A percentile compares a stretch with the other conserved stretches of the same genome.
Evolutionary conservation across 805 yeast genomes (phyloP).

Genomic region (Starmerella bombicola): DNA sequence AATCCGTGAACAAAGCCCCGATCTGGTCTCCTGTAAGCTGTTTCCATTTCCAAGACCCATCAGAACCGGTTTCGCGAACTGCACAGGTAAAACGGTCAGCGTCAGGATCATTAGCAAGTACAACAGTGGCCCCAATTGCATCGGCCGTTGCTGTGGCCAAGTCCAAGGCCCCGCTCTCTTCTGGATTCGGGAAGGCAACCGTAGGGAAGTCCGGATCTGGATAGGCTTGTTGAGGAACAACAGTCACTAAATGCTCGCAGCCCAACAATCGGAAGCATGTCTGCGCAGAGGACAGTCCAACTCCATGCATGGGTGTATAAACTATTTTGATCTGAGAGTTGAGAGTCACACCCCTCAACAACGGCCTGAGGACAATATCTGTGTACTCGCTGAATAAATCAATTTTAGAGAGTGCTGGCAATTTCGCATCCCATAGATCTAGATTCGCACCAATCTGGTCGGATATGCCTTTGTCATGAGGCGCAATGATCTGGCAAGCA

Average conservation of each 20-base stretch:
- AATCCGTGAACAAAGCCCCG: slow-evolving; percentile 72
- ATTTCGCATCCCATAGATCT: slow-evolving; percentile 39
- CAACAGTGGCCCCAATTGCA: slow-evolving; percentile 36
- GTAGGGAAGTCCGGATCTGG: slow-evolving; percentile 86
- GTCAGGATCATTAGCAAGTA: slow-evolving; percentile 90
- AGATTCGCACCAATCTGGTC: slow-evolving; percentile 46
- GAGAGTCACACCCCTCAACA: neutral
- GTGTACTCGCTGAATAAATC: slow-evolving; percentile 7
- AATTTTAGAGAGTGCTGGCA: slow-evolving; percentile 1
- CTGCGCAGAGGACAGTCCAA: slow-evolving; percentile 55
- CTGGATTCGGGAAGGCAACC: slow-evolving; percentile 88
- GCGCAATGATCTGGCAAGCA: slow-evolving; percentile 93
- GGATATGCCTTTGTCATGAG: slow-evolving; percentile 71
- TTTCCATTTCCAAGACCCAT: too few species aligned
- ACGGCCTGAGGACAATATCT: slow-evolving; percentile 8
- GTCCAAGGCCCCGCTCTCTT: slow-evolving; percentile 81
- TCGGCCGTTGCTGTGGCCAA: slow-evolving; percentile 57
- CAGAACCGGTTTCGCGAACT: slow-evolving; percentile 34
- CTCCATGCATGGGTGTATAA: slow-evolving; percentile 95
- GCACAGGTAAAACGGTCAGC: slow-evolving; percentile 90
- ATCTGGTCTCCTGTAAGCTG: slow-evolving; percentile 88
- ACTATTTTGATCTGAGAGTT: slow-evolving; percentile 35
- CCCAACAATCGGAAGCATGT: slow-evolving; percentile 33
- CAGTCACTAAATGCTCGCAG: slow-evolving; percentile 27
- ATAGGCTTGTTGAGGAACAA: slow-evolving; percentile 49